These are phyloP conservation scores for Plasmodium ovale DNA, from an alignment of 169 alveolate species.

Conservation along the genomic window DNA sequence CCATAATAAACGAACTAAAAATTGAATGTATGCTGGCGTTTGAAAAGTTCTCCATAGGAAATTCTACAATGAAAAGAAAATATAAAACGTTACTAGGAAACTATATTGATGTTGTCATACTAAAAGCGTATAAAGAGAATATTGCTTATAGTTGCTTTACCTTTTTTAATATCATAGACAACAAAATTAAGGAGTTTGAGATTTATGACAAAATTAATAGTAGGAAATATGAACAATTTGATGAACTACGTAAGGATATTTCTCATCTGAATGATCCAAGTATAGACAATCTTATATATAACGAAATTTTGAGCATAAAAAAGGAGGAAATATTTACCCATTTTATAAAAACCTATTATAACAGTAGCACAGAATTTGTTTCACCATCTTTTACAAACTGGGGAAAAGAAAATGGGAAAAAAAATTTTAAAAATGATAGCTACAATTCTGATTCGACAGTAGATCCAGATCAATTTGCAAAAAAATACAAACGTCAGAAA, in stretches of 20 bases:
- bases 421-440: not conserved
- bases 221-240: constrained; percentile 23
- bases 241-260: constrained; percentile 2
- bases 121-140: constrained; percentile 67
- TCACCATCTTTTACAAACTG: not conserved
- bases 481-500: not conserved
- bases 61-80: constrained; percentile 16
- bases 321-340: constrained; percentile 48
- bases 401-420: not conserved
- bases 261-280: constrained; percentile 4
- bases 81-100: constrained; percentile 29
- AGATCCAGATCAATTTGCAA: constrained; percentile 8
- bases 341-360: constrained; percentile 27
- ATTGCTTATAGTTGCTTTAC: constrained; percentile 57
- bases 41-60: constrained; percentile 40
- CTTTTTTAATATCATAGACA: constrained; percentile 36
- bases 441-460: constrained; percentile 16
- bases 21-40: constrained; percentile 26
- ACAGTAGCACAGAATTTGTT: not conserved
- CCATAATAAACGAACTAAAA: constrained; percentile 46
- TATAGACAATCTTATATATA: constrained; percentile 58
- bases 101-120: constrained; percentile 31
- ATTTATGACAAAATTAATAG: constrained; percentile 27
- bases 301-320: constrained; percentile 45
- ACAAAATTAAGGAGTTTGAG: constrained; percentile 18